Conservation (phyloP, 306 rosid genomes). For the Adenanthera pavonina region DNA sequence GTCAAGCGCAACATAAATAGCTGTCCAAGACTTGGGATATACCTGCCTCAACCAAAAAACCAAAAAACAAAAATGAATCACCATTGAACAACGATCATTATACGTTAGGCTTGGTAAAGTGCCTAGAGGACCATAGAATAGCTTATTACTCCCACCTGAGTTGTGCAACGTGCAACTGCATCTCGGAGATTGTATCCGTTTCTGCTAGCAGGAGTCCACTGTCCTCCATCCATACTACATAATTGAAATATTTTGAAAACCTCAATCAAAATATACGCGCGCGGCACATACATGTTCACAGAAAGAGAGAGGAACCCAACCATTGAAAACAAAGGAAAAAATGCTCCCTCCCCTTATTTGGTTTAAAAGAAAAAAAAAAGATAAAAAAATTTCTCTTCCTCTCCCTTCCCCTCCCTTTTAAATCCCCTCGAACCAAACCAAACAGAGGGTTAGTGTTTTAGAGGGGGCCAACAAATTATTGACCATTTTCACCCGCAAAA, state of each 20-base stretch:
- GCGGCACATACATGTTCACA: too few relatives aligned
- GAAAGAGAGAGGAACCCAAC: background rate
- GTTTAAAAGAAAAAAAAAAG: too few relatives aligned
- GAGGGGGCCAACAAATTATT: constrained; percentile 27
- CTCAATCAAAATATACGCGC: background rate
- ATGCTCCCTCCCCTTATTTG: too few relatives aligned
- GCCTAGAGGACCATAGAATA: background rate
- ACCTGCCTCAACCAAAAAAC: constrained; percentile 56
- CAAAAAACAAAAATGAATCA: background rate
- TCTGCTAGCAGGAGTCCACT: constrained; percentile 75
- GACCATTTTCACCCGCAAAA: constrained; percentile 18
- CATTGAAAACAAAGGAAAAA: background rate
- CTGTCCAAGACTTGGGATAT: constrained; percentile 96
- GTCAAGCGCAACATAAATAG: constrained; percentile 82
- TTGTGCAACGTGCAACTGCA: constrained; percentile 88
- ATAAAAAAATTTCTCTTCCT: too few relatives aligned
- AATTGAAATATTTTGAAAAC: background rate
- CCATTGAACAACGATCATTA: background rate
- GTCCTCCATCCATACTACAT: constrained; percentile 96
- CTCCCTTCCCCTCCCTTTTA: too few relatives aligned
- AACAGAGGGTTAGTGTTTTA: too few relatives aligned
- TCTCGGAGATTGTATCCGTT: constrained; percentile 83
- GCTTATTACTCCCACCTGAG: constrained; percentile 61
- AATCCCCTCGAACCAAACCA: too few relatives aligned
- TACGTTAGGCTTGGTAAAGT: background rate